These are phyloP conservation scores for Penicillium sp. DNA, from an alignment of 2,329 filamentous ascomycete species.

Conservation along the genomic window DNA sequence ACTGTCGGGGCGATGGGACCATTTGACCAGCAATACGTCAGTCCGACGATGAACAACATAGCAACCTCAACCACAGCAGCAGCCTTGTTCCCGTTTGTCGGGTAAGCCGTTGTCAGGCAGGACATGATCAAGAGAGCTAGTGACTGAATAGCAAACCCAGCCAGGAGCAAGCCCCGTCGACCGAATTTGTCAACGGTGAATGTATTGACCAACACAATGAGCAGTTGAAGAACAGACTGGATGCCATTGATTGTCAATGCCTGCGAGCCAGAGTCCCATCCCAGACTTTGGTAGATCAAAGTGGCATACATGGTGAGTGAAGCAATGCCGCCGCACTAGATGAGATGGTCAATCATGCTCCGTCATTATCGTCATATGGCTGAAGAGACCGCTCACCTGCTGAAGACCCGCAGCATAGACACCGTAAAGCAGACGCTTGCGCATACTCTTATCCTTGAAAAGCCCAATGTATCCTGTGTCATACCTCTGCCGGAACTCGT, in stretches of 20 bases:
- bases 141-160: slow-evolving; percentile 39
- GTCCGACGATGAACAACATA: slow-evolving; percentile 44
- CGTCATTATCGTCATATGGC: background rate
- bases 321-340: slow-evolving; percentile 29
- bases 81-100: slow-evolving; percentile 32
- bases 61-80: slow-evolving; percentile 42
- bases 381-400: slow-evolving; percentile 19
- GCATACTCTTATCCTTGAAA: slow-evolving; percentile 32
- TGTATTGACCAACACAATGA: slow-evolving; percentile 42
- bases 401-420: slow-evolving; percentile 36
- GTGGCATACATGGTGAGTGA: slow-evolving; percentile 41
- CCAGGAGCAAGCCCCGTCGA: slow-evolving; percentile 34
- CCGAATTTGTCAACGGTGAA: slow-evolving; percentile 41
- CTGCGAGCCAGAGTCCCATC: slow-evolving; percentile 37
- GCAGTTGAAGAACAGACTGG: slow-evolving; percentile 38
- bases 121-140: slow-evolving; percentile 38
- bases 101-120: slow-evolving; percentile 39
- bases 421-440: slow-evolving; percentile 40
- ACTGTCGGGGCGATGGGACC: slow-evolving; percentile 40
- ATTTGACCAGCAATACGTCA: slow-evolving; percentile 44
- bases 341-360: background rate
- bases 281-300: slow-evolving; percentile 40
- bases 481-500: slow-evolving; percentile 34
- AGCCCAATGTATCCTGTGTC: slow-evolving; percentile 30
- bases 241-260: slow-evolving; percentile 41